Conservation (phyloP, 2,329 filamentous ascomycete species). For the Beauveria sp. region DNA sequence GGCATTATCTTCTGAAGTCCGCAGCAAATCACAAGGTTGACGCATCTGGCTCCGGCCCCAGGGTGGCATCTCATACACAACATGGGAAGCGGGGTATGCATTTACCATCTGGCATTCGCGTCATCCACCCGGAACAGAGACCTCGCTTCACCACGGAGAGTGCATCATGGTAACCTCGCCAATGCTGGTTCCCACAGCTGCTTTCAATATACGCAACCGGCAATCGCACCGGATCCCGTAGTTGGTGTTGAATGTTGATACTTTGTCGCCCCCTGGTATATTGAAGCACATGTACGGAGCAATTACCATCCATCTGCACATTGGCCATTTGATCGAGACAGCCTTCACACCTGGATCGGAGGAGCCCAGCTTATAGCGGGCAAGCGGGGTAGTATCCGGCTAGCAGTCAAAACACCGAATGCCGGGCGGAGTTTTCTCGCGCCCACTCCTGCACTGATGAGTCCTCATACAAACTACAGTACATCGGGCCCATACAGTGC, state of each 20-base stretch:
- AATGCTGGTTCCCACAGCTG: neutral
- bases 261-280: neutral
- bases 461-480: no score
- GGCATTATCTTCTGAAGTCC: neutral
- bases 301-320: neutral
- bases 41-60: neutral
- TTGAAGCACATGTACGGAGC: neutral
- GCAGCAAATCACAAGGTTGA: neutral
- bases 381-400: neutral
- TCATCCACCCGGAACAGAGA: neutral
- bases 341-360: neutral
- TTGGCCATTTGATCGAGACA: neutral
- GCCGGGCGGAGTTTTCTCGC: constrained; percentile 1
- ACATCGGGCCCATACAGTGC: no score
- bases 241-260: no score
- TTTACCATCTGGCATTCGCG: neutral
- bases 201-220: neutral
- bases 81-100: neutral
- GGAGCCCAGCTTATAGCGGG: neutral
- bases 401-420: neutral
- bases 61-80: neutral
- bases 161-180: no score
- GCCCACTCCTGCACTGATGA: neutral
- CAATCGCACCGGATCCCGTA: no score
- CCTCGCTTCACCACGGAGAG: no score